phyloP scores from a whole-genome alignment of 352 stramenopile genomes.

The Blastocystis sp. region DNA sequence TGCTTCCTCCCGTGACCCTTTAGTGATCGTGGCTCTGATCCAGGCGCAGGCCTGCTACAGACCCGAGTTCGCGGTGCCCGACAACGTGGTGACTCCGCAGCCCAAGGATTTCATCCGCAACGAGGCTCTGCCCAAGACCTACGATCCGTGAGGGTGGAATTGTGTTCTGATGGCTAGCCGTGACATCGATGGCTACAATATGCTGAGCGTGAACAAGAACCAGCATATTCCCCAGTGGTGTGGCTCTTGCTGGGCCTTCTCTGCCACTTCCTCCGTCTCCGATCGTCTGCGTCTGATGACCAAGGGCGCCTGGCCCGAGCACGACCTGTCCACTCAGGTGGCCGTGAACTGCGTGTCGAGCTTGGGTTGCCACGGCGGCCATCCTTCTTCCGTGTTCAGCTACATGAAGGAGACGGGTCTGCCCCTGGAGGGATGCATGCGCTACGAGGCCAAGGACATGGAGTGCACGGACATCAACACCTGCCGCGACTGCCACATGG shows the following conservation, averaged over 20 bases:
- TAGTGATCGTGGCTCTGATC: slow-evolving; percentile 53
- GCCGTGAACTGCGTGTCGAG: slow-evolving; percentile 80
- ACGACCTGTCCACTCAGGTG: slow-evolving; percentile 81
- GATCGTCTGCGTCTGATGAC: slow-evolving; percentile 73
- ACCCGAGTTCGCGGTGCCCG: slow-evolving; percentile 37
- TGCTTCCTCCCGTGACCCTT: background rate
- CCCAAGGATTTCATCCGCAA: slow-evolving; percentile 79
- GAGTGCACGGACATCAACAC: slow-evolving; percentile 82
- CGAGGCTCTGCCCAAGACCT: slow-evolving; percentile 82
- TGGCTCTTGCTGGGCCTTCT: slow-evolving; percentile 83
- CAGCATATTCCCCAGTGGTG: slow-evolving; percentile 93
- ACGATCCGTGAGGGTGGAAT: slow-evolving; percentile 74
- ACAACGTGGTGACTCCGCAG: slow-evolving; percentile 72
- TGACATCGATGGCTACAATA: slow-evolving; percentile 87
- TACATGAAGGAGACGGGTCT: slow-evolving; percentile 86
- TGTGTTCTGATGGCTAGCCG: slow-evolving; percentile 70
- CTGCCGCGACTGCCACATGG: slow-evolving; percentile 84
- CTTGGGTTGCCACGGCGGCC: slow-evolving; percentile 86
- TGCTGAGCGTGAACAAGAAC: slow-evolving; percentile 93
- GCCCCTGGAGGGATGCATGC: slow-evolving; percentile 88
- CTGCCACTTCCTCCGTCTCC: slow-evolving; percentile 71
- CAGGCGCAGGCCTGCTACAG: slow-evolving; percentile 17
- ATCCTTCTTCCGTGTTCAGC: slow-evolving; percentile 84
- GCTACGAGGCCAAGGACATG: slow-evolving; percentile 85
- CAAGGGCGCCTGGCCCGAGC: slow-evolving; percentile 74